Base-by-base conservation (phyloP, 2,329 filamentous ascomycete species). In the Trichoderma koningii region DNA sequence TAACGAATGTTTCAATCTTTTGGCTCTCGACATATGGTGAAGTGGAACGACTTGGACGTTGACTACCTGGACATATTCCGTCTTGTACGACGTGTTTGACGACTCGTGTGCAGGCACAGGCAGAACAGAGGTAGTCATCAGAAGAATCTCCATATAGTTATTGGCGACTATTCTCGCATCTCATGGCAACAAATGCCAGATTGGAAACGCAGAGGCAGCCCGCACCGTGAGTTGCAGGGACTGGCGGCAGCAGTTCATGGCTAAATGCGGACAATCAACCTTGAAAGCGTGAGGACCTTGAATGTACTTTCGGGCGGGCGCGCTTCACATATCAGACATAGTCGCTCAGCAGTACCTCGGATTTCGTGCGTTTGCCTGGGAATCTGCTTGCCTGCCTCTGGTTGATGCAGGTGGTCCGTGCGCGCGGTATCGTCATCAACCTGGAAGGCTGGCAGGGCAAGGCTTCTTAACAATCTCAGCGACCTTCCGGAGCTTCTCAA, bases 381-480 rank as follows among this genome's bases (percentile, higher is more conserved):
- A 51, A 30, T 10, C 26, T 52, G 28, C 48, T 26, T 30, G 48
- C 44, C 23, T 48, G 44, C 51, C 28, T 17, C 12, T 14, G 12
- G 12, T 38, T 42, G 56, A 62, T 53, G 47, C 30, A 63, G 23
- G 51, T 68, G 66, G 68, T 50, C 66, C 65, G 68, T 70, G 67
- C 67, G 52, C 42, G 17, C 52, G 28, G 60, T 26, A 68, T 64
- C 67, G 65, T 70, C 68, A 66, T 70, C 67, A 66, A 44, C 41
- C 56, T 57, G 55, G 34, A 38, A 38, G 34, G 34, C 34, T 38
- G 34, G 34, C 34, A 38, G 12, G 34, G 51, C 59, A 66, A 53
- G 60, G 52, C 48, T 47, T 51, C 23, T 63, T 47, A 23, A 23
- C 19, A 28, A 45, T 41, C 59, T 63, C 48, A 59, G 34, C n/a